phyloP scores from a whole-genome alignment of 2,329 filamentous ascomycete species.

The Alternaria dauci region DNA sequence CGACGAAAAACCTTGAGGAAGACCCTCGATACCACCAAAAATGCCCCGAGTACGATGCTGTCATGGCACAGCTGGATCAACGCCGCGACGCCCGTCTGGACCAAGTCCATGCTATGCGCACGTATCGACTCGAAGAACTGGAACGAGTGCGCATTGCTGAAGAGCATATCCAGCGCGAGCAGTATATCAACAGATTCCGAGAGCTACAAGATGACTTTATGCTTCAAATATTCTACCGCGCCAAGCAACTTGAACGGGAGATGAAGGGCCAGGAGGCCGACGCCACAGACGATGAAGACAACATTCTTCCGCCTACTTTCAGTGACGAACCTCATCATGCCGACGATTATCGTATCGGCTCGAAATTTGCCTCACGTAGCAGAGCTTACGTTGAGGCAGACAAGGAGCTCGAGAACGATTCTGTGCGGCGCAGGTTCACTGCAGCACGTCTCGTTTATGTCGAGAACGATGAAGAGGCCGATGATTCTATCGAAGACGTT shows the following conservation, averaged over 20 bases:
- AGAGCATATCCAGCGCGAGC: conserved; percentile 44
- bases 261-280: conserved; percentile 46
- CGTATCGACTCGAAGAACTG: conserved; percentile 49
- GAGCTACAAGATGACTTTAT: conserved; percentile 45
- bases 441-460: conserved; percentile 35
- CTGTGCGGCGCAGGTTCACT: conserved; percentile 35
- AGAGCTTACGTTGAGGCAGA: conserved; percentile 53
- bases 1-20: conserved; percentile 65
- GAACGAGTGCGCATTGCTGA: conserved; percentile 47
- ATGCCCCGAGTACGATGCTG: conserved; percentile 61
- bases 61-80: conserved; percentile 62
- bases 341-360: conserved; percentile 39
- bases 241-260: conserved; percentile 50
- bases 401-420: conserved; percentile 44
- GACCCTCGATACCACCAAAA: conserved; percentile 63
- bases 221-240: conserved; percentile 50
- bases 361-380: conserved; percentile 53
- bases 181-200: conserved; percentile 48
- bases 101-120: conserved; percentile 50
- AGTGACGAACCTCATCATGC: conserved; percentile 36
- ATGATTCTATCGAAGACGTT: conserved; percentile 40
- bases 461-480: conserved; percentile 42
- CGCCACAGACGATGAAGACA: conserved; percentile 54
- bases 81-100: conserved; percentile 54
- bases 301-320: conserved; percentile 45